Base-by-base conservation (phyloP, 2,329 filamentous ascomycete genomes). In the Sordariomycetes sp. region DNA sequence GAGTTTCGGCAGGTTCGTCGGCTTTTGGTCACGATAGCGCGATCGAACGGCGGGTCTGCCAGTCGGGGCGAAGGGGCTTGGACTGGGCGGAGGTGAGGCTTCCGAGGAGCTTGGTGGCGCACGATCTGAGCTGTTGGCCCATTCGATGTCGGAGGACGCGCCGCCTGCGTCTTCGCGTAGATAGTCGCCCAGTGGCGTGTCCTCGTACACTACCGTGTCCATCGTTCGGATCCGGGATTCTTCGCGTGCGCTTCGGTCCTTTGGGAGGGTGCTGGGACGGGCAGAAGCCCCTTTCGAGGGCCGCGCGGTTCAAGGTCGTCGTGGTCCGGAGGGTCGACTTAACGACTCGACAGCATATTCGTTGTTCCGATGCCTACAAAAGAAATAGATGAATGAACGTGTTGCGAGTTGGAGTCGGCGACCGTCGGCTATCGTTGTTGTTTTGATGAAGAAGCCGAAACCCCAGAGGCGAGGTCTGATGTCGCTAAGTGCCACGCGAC, bases 141-240 rank as follows among this genome's bases (percentile, higher is more conserved):
- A 74, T 48, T 63, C 59, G 30, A 46, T 46, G 35, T 64, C 56
- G 35, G 59, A 59, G 40, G 61, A 59, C 44, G 59, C 57, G 49
- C 70, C 67, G 49, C 66, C 70, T 57, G 72, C 68, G 57, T 34
- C 15, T 14, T 16, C 17, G 11, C n/a, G 23, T 21, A 95, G 77
- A 64, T 92, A 92, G 51, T 84, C 79, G 54, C 86, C 87, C 61
- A 95, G 71, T 48, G 88, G 88, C 55, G 85, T 84, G 63, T 87
- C 79, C 63, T 92, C 77, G 62, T 83, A 84, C 48, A 94, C 77
- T 49, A 94, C 71, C 51, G 83, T 78, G 72, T 94, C 88, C 88
- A 95, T 41, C 14, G 33, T n/a, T n/a, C n/a, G n/a, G n/a, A n/a
- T n/a, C n/a, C 6, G 24, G 28, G n/a, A 28, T 17, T 11, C 28